Percentiles rank a stretch among this genome's conserved stretches.
Evolutionary conservation across 345 rosid genomes (phyloP).

Genomic region (Citrus cavaleriei): DNA sequence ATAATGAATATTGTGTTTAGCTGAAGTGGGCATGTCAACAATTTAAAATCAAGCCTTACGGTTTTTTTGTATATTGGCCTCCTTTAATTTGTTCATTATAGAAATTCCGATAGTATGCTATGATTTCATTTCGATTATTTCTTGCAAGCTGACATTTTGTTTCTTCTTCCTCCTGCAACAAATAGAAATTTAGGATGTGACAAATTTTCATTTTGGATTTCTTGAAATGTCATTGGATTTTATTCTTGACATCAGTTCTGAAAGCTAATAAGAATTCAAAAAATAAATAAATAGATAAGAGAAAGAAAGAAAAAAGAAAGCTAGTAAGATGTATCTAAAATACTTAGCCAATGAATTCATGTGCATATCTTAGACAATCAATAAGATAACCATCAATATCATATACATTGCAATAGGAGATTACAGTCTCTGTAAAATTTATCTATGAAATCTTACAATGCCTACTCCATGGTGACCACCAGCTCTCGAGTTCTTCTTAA

Average conservation of each 20-base stretch:
- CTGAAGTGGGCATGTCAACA: background rate
- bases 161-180: conserved; percentile 59
- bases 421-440: background rate
- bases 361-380: background rate
- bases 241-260: too few relatives aligned
- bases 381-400: background rate
- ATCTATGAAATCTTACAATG: background rate
- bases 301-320: too few relatives aligned
- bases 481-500: background rate
- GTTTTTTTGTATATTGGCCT: conserved; percentile 56
- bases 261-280: too few relatives aligned
- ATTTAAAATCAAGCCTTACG: conserved; percentile 49
- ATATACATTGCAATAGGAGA: background rate
- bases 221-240: too few relatives aligned
- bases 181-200: conserved; percentile 8
- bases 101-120: conserved; percentile 57
- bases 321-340: background rate
- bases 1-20: conserved; percentile 13
- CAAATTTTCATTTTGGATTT: background rate
- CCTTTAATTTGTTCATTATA: conserved; percentile 53
- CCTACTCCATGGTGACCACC: background rate
- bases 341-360: background rate
- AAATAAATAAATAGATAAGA: too few relatives aligned
- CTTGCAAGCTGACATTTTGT: conserved; percentile 38
- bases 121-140: conserved; percentile 64